Conservation (phyloP, 768 basidiomycete species). For the Kwoniella heveanensis region DNA sequence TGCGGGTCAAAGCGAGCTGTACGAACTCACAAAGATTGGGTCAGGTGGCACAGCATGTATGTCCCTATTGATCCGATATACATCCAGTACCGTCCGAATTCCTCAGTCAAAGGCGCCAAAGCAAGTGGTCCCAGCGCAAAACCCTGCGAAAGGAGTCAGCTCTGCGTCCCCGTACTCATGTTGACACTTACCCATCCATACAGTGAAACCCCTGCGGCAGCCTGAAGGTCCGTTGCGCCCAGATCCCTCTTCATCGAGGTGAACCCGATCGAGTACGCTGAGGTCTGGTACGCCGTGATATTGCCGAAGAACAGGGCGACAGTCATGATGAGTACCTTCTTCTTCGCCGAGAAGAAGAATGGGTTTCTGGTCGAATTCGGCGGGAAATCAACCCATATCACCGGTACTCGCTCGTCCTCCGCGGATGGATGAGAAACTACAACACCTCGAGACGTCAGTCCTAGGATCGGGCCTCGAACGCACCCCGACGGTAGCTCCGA, state of each 20-base stretch:
- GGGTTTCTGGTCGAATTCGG: conserved; percentile 39
- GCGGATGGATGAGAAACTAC: neutral
- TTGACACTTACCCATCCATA: conserved; percentile 32
- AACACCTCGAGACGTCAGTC: conserved; percentile 6
- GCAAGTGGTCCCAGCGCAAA: conserved; percentile 52
- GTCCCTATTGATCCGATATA: conserved; percentile 36
- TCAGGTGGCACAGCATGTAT: conserved; percentile 26
- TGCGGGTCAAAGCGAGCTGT: too few relatives aligned
- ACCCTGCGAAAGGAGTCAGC: conserved; percentile 22
- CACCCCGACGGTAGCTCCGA: conserved; percentile 26
- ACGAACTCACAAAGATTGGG: conserved; percentile 28
- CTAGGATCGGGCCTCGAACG: conserved; percentile 16
- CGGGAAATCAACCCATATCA: conserved; percentile 52
- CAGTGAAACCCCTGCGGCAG: conserved; percentile 43
- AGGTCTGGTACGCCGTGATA: conserved; percentile 35
- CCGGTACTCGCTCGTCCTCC: conserved; percentile 1
- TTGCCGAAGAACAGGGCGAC: conserved; percentile 45
- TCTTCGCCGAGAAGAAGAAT: conserved; percentile 29
- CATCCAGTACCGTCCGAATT: conserved; percentile 47
- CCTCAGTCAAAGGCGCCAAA: conserved; percentile 48
- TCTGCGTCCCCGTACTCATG: too few relatives aligned
- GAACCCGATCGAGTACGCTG: conserved; percentile 44
- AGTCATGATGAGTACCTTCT: conserved; percentile 42
- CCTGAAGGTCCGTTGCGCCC: conserved; percentile 28
- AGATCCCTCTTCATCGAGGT: conserved; percentile 45